These are phyloP conservation scores for Vitis labrusca DNA, from an alignment of 164 flowering plant genomes.

Conservation along the genomic window DNA sequence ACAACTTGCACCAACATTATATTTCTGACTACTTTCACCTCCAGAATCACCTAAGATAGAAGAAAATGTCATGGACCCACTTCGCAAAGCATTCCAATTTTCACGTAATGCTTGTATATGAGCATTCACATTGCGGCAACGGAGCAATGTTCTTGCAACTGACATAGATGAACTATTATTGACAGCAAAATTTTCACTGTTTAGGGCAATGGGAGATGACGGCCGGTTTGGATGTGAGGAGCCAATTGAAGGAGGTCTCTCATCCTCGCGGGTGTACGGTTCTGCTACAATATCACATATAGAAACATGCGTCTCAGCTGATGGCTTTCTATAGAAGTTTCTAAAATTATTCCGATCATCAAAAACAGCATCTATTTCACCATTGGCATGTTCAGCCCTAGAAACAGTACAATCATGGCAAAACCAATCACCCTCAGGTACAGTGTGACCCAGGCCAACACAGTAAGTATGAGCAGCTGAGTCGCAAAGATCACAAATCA, in stretches of 20 bases:
- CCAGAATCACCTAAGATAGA: slow-evolving; percentile 21
- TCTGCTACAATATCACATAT: slow-evolving; percentile 47
- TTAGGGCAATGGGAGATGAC: slow-evolving; percentile 5
- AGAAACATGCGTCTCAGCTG: slow-evolving; percentile 27
- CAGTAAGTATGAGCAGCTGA: slow-evolving; percentile 76
- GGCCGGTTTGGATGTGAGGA: slow-evolving; percentile 5
- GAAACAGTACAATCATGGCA: slow-evolving; percentile 63
- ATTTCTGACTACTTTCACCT: slow-evolving; percentile 6
- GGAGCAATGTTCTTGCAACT: slow-evolving; percentile 45
- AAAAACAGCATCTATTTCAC: slow-evolving; percentile 15
- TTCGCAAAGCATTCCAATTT: slow-evolving; percentile 62
- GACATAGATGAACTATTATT: slow-evolving; percentile 11
- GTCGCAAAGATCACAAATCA: slow-evolving; percentile 85
- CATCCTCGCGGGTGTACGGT: slow-evolving; percentile 10
- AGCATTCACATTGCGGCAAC: slow-evolving; percentile 48
- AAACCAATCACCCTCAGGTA: slow-evolving; percentile 89
- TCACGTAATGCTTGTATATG: slow-evolving; percentile 55
- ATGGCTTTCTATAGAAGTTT: not conserved
- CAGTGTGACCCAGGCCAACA: slow-evolving; percentile 66
- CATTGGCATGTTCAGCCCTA: slow-evolving; percentile 41
- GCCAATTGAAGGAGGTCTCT: slow-evolving; percentile 1
- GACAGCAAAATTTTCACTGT: slow-evolving; percentile 2
- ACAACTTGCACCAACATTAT: slow-evolving; percentile 3
- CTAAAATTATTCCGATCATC: not conserved
- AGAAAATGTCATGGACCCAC: slow-evolving; percentile 54